Evolutionary conservation across 495 filamentous ascomycete species (phyloP).

Genomic region (Penicillium taxi): DNA sequence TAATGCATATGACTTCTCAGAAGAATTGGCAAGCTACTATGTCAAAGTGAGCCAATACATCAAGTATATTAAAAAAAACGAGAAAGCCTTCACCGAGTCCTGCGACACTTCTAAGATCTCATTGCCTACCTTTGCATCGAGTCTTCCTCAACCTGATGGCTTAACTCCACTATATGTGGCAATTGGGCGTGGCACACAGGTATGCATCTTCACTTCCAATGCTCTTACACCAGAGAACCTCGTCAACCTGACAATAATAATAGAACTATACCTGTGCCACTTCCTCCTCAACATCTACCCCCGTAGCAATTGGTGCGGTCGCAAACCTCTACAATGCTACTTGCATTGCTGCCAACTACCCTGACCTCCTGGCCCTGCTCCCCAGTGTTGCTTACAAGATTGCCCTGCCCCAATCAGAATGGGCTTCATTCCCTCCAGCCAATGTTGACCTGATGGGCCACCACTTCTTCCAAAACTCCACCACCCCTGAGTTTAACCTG

Average conservation of each 20-base stretch:
- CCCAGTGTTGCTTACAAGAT: constrained; percentile 28
- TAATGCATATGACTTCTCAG: constrained; percentile 31
- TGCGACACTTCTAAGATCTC: constrained; percentile 35
- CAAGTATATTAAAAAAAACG: constrained; percentile 11
- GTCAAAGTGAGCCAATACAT: constrained; percentile 35
- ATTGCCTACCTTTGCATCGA: constrained; percentile 33
- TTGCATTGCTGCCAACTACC: constrained; percentile 62
- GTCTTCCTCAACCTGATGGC: constrained; percentile 50
- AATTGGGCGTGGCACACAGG: constrained; percentile 72
- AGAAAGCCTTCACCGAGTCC: constrained; percentile 4
- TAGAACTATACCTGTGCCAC: constrained; percentile 84
- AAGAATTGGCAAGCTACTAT: constrained; percentile 31
- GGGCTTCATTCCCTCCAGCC: constrained; percentile 34
- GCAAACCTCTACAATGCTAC: constrained; percentile 84
- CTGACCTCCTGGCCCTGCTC: constrained; percentile 52
- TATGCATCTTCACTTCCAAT: constrained; percentile 15
- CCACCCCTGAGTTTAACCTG: constrained; percentile 72
- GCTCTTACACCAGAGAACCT: constrained; percentile 5
- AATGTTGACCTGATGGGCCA: constrained; percentile 60
- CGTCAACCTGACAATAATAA: too few relatives aligned
- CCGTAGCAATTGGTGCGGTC: constrained; percentile 63
- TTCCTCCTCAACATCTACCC: constrained; percentile 46
- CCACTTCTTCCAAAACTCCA: constrained; percentile 65
- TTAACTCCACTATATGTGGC: constrained; percentile 64
- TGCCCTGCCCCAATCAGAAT: constrained; percentile 34